Conservation (phyloP, 306 rosid species). For the Corylus americana region DNA sequence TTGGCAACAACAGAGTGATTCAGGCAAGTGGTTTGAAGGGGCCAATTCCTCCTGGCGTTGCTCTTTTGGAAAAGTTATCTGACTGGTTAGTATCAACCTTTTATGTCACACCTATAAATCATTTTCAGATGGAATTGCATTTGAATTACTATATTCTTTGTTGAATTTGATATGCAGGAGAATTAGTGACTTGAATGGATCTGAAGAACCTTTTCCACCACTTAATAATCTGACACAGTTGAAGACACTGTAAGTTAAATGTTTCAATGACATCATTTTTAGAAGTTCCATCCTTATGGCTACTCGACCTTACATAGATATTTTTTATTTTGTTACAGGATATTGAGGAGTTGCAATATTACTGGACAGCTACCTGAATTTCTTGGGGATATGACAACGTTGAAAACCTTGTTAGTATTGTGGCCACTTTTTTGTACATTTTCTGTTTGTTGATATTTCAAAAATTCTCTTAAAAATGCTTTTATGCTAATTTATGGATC, state of each 20-base stretch:
- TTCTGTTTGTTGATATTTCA: not conserved
- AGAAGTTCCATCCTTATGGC: not conserved
- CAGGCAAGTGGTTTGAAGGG: constrained; percentile 84
- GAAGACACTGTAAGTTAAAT: constrained; percentile 54
- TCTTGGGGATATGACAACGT: constrained; percentile 36
- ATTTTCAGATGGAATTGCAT: not conserved
- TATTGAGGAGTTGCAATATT: constrained; percentile 72
- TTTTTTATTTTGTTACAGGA: constrained; percentile 33
- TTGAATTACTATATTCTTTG: not conserved
- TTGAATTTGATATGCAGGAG: constrained; percentile 52
- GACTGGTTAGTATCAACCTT: constrained; percentile 56
- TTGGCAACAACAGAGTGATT: constrained; percentile 43
- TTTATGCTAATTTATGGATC: not conserved
- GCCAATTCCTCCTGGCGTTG: constrained; percentile 65
- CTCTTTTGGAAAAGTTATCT: constrained; percentile 35
- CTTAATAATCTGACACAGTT: constrained; percentile 38
- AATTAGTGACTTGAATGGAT: constrained; percentile 69
- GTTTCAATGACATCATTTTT: not conserved
- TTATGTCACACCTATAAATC: not conserved
- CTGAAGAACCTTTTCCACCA: constrained; percentile 49
- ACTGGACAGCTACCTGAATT: constrained; percentile 49
- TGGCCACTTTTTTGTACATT: not conserved
- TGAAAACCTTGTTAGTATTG: constrained; percentile 52
- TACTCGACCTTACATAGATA: not conserved
- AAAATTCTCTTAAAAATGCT: not conserved